Base-by-base conservation (phyloP, 306 rosid species). In the Vigna reflexopilosa region DNA sequence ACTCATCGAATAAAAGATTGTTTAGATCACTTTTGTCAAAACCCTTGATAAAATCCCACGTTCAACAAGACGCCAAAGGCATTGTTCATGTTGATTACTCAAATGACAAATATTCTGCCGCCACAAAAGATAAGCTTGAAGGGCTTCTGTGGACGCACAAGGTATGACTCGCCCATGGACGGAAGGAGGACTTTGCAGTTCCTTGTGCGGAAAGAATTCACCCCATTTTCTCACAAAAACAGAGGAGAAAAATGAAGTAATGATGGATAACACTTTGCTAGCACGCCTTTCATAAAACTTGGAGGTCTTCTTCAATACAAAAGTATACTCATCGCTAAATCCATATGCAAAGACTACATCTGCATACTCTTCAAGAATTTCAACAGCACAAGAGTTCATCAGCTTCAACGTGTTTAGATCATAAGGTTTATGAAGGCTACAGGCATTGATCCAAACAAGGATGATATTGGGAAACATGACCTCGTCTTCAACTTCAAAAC, bases 41-140 rank as follows among this genome's bases (percentile, higher is more conserved):
- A 70, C 73, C 94, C 86, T 78, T 81, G 28, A 94, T 77, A 57
- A 78, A 73, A 59, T 80, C 85, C 7, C 94, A 0, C 78, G 59
- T 59, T 88, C 82, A 51, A 92, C 89, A 79, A 94, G 87, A 83
- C 87, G 91, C 89, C 88, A 87, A 34, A 84, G 65, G 86, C 94
- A 91, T 47, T 90, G 90, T 70, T 87, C 80, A 80, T 87, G 76
- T 71, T 82, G 91, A 70, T 90, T 87, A 62, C 55, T 88, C 73
- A 83, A 67, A 82, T 92, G 97, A 81, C 96, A 94, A 12, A 83
- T 81, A 77, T 83, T 89, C 79, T 94, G 94, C 83, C 96, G 89
- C 97, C 98, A 94, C 38, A 81, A 79, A 85, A 91, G 89, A 84
- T 87, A 94, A 20, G 88, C 82, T 76, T 92, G 98, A 75, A 94